Percentiles rank a stretch among this genome's conserved stretches.
phyloP scores from a whole-genome alignment of 805 yeast species.

The Pichia heedii region DNA sequence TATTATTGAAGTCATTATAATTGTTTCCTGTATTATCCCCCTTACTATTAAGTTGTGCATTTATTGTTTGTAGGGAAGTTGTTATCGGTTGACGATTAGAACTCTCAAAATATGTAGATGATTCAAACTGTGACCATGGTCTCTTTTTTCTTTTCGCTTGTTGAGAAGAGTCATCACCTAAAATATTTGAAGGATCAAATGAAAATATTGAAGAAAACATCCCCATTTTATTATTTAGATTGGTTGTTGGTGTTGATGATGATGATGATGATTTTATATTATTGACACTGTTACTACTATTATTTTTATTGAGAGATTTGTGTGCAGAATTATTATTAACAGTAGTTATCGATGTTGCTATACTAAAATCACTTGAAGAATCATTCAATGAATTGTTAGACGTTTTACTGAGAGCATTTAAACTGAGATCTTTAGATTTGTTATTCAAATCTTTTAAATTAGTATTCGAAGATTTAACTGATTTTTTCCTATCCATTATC shows the following conservation, averaged over 20 bases:
- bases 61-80: conserved; percentile 8
- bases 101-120: conserved; percentile 19
- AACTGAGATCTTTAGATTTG: too few relatives aligned
- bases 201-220: conserved; percentile 7
- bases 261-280: neutral
- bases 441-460: neutral
- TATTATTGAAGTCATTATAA: neutral
- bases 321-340: neutral
- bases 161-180: conserved; percentile 12
- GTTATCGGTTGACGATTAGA: conserved; percentile 3
- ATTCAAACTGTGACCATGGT: conserved; percentile 23
- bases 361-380: conserved; percentile 24
- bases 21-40: neutral
- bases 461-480: conserved; percentile 22
- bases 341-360: conserved; percentile 10
- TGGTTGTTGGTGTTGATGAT: neutral
- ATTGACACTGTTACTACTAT: neutral
- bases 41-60: neutral
- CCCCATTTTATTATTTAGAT: neutral
- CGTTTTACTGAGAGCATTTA: neutral
- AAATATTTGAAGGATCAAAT: conserved; percentile 9
- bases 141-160: conserved; percentile 26
- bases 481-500: conserved; percentile 92
- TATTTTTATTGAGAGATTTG: neutral
- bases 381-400: conserved; percentile 28